phyloP scores from a whole-genome alignment of 139 green algal species.

The Picochlorum sp. region DNA sequence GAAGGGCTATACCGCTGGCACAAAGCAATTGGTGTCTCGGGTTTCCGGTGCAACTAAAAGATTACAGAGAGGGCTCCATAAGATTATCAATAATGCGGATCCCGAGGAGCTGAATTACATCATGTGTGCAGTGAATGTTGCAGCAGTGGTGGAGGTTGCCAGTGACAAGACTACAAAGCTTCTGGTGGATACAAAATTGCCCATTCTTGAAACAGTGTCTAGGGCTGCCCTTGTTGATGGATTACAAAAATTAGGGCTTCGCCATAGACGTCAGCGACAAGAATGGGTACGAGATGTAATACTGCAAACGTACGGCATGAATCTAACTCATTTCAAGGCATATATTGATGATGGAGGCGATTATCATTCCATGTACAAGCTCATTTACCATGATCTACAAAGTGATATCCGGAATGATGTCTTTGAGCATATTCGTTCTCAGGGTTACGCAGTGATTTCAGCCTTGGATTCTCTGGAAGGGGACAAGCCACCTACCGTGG shows the following conservation, averaged over 20 bases:
- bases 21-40: conserved; percentile 20
- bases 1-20: conserved; percentile 27
- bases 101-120: conserved; percentile 40
- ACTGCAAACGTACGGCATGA: conserved; percentile 24
- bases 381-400: conserved; percentile 47
- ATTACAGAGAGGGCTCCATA: conserved; percentile 12
- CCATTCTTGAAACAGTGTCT: conserved; percentile 19
- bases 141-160: conserved; percentile 30
- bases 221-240: conserved; percentile 39
- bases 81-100: conserved; percentile 3
- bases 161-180: conserved; percentile 17
- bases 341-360: conserved; percentile 39
- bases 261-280: conserved; percentile 30
- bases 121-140: conserved; percentile 29
- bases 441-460: conserved; percentile 15
- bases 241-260: conserved; percentile 45
- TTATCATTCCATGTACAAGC: conserved; percentile 51
- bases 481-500: conserved; percentile 3
- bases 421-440: conserved; percentile 27
- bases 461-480: neutral
- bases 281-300: conserved; percentile 24
- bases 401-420: conserved; percentile 24
- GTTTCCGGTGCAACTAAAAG: conserved; percentile 15
- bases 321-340: conserved; percentile 44
- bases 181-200: conserved; percentile 16